A percentile compares a stretch with the other conserved stretches of the same genome.
Evolutionary conservation across 345 rosid genomes (phyloP).

Genomic region (Theobroma cacao): DNA sequence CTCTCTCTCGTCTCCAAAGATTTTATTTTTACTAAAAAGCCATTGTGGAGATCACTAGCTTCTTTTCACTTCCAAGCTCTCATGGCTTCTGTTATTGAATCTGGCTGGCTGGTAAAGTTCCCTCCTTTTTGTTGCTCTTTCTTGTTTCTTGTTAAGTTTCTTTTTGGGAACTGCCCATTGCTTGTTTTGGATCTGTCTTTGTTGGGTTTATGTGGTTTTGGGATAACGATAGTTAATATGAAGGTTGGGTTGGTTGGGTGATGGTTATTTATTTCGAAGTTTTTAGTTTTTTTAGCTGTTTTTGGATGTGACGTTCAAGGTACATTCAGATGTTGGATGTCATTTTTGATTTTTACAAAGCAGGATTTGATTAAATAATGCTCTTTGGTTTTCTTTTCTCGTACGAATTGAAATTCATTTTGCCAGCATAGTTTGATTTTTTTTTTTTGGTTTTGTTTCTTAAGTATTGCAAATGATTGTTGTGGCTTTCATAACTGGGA

Average conservation of each 20-base stretch:
- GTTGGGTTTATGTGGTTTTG: background rate
- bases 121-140: slow-evolving; percentile 7
- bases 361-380: background rate
- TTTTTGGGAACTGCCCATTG: slow-evolving; percentile 5
- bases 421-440: background rate
- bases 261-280: background rate
- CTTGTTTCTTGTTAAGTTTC: background rate
- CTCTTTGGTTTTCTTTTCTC: slow-evolving; percentile 5
- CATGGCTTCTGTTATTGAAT: slow-evolving; percentile 75
- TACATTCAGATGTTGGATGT: background rate
- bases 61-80: slow-evolving; percentile 13
- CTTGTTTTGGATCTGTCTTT: slow-evolving; percentile 13
- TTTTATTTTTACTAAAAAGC: background rate
- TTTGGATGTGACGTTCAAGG: background rate
- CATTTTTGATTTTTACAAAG: background rate
- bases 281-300: background rate
- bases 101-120: slow-evolving; percentile 75
- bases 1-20: slow-evolving; percentile 4
- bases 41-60: background rate
- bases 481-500: background rate
- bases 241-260: background rate
- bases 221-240: background rate
- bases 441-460: background rate
- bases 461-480: background rate
- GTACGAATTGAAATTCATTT: background rate